Percentiles rank a stretch among this genome's conserved stretches.
These are phyloP conservation scores for Emergomyces pasteurianus DNA, from an alignment of 2,329 filamentous ascomycete genomes.

Conservation along the genomic window DNA sequence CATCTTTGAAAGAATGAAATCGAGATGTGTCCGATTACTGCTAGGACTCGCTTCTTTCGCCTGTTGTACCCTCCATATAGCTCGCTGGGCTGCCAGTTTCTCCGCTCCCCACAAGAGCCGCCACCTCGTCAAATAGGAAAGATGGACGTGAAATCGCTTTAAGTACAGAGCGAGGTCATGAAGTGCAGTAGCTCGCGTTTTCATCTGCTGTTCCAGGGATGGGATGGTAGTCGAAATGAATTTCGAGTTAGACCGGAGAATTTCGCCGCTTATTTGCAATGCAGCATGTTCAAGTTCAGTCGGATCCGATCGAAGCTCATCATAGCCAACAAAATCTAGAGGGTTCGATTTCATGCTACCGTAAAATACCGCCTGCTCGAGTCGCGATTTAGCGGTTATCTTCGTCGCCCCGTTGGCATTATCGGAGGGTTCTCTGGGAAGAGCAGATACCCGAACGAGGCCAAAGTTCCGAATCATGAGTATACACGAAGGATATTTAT, in stretches of 20 bases:
- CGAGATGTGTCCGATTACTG: conserved; percentile 57
- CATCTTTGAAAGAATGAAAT: conserved; percentile 63
- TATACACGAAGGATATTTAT: conserved; percentile 32
- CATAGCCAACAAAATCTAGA: conserved; percentile 65
- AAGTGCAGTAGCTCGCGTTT: conserved; percentile 59
- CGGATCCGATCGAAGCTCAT: conserved; percentile 53
- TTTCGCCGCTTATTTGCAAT: conserved; percentile 64
- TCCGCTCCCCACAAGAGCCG: conserved; percentile 78
- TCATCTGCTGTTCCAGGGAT: conserved; percentile 71
- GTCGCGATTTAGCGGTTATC: conserved; percentile 73
- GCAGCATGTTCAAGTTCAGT: conserved; percentile 67
- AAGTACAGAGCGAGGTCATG: conserved; percentile 64
- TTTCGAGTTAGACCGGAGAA: conserved; percentile 63
- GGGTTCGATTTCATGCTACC: conserved; percentile 71
- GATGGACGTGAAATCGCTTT: conserved; percentile 46
- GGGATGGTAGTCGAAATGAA: conserved; percentile 62
- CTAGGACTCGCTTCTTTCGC: conserved; percentile 45
- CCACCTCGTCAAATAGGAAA: conserved; percentile 64
- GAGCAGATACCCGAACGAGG: conserved; percentile 41
- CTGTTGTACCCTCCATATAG: conserved; percentile 74
- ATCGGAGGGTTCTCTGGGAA: conserved; percentile 33
- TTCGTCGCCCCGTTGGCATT: conserved; percentile 32
- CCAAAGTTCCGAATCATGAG: conserved; percentile 48
- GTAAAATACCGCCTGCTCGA: conserved; percentile 92
- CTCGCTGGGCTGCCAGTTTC: conserved; percentile 67